Base-by-base conservation (phyloP, 2,329 filamentous ascomycete species). In the Lecanicillium sp. region DNA sequence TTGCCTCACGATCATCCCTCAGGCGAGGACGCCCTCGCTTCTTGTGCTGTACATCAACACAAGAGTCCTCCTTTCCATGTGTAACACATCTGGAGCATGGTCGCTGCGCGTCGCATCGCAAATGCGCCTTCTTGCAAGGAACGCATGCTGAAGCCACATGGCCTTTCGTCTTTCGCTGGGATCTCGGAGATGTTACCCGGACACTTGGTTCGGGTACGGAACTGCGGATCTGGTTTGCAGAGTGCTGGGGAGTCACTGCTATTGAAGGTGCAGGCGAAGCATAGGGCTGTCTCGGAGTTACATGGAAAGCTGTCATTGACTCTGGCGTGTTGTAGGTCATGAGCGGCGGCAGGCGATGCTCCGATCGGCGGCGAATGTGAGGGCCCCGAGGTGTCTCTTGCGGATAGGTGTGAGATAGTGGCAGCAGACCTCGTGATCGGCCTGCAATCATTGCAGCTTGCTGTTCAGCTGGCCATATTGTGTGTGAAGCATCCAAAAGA, bases 81-180 rank as follows among this genome's bases (percentile, higher is more conserved):
- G 81, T 81, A 27, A 86, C 70, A 62, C 87, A 93, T 61, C 87
- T 78, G 23, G 84, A 83, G 61, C 87, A 93, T 23, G 87, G 87
- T 49, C 87, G 77, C 64, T 88, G 84, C 43, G 86, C 82, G 85
- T 39, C 71, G 61, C 67, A 83, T 79, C 81, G 74, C 54, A 93
- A 75, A 76, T 93, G 87, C 30, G 87, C 87, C 64, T 81, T 83
- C 63, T 91, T 91, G 70, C 87, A 93, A 51, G 89, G 88, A 56
- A 91, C 83, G 62, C 87, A 93, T 21, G 87, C 87, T 29, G 86
- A 90, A 43, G 86, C 86, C 45, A 91, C 87, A 69, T 93, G 87
- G 12, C 86, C 85, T 62, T 89, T 89, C 5, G 84, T 83, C 63
- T 84, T 85, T 55, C 81, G 73, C 53, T 82, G 79, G 6, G 78